Evolutionary conservation across 2,329 filamentous ascomycete species (phyloP), one percentile per base, ranked within the genome.

Genomic region (Elsinoe fawcettii): DNA sequence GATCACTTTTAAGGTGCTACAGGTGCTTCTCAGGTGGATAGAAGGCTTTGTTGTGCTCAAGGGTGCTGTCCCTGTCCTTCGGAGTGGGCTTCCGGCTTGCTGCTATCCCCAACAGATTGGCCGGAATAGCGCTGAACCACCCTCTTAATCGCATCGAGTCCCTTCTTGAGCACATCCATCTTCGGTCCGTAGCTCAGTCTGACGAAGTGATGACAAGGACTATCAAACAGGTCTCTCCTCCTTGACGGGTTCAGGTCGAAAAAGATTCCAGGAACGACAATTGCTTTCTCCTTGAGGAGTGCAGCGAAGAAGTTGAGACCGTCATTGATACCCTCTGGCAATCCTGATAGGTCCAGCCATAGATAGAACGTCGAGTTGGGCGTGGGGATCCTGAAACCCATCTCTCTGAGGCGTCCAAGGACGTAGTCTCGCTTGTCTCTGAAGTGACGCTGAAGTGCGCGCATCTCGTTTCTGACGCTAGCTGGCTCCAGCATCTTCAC

Each of bases 241-340:
- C 90, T 87, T 34, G 87, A 86, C 3, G 92, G 92, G 75, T 97
- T 97, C 62, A 97, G 74, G 67, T 97, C 92, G 71, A 97, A 97
- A 80, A 97, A 97, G 72, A 97, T 97, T 60, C 92, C 92, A 0
- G 92, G 92, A 3, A 97, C 92, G 16, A 96, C 90, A 67, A 96
- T 96, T 63, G 95, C 89, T 79, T 95, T 95, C 77, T 96, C 90
- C 67, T 88, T 84, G 44, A 97, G 77, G 69, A 93, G 93, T 27
- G 90, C 90, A 70, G 93, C 84, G 83, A 97, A 96, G 80, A 97
- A 97, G 76, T 95, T 96, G 67, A 97, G 77, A 7, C 92, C 92
- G 70, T 97, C 92, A 59, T 87, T 86, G 70, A 97, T 95, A 60
- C 84, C 81, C n/a, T 80, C 80, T 0, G 92, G 88, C 2, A 93